Evolutionary conservation across 2,329 filamentous ascomycete species (phyloP), one percentile per base, ranked within the genome.

Genomic region (Alternaria solani): DNA sequence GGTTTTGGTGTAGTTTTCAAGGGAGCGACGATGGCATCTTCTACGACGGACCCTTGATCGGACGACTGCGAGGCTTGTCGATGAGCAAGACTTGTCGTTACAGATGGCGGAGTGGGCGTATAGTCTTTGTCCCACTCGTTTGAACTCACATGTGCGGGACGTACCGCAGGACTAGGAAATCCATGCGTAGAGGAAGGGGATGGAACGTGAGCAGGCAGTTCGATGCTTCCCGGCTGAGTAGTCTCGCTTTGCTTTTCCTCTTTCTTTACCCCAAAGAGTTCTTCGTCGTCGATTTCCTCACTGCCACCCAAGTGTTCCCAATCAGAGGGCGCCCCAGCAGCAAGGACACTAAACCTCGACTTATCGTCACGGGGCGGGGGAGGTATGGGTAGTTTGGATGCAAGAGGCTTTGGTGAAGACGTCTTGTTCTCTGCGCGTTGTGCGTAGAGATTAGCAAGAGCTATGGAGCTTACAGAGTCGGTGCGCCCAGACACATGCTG

Each of bases 261-360:
- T 30, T 69, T 71, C 61, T 74, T 77, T n/a, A 54, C 66, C 55
- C 41, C 34, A 8, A 75, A 78, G 7, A 75, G 42, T 8, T 74
- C 75, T 34, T 76, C 75, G 42, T 79, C 76, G 38, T 78, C 76
- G 34, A 78, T 69, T 43, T 78, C 76, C 5, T 71, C 72, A 7
- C 55, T 67, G 7, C 49, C 63, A 11, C 75, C 75, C 62, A 79
- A 73, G 34, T 71, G 76, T 48, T 79, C 76, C 77, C 77, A 79
- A 38, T 78, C 77, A 9, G 75, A 77, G 4, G 77, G 77, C 2
- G 72, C 75, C 7, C 77, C 77, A 42, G 62, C 63, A 7, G 75
- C 75, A 4, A 79, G 56, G 12, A 71, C 75, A 44, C 74, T 77
- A 42, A 75, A 75, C 23, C 61, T 74, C 1, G 75, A 72, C 11